These are phyloP conservation scores for Daldinia eschscholtzii DNA, from an alignment of 2,329 filamentous ascomycete species.

Conservation along the genomic window DNA sequence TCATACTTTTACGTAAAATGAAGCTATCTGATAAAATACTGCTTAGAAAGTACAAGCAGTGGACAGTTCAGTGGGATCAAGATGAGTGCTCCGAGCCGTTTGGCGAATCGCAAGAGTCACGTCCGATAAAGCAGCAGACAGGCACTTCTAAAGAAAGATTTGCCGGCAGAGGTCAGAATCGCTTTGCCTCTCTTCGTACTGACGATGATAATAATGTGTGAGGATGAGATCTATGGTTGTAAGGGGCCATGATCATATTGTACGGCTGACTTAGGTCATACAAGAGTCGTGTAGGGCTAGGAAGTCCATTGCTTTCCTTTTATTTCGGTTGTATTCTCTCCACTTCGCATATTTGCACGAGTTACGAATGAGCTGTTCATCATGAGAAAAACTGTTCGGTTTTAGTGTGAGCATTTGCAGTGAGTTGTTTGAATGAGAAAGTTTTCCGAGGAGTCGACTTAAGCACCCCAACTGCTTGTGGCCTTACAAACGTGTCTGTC, in stretches of 20 bases:
- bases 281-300: background rate
- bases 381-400: too few relatives aligned
- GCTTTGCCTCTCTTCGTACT: background rate
- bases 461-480: background rate
- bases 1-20: background rate
- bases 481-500: background rate
- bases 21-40: conserved; percentile 49
- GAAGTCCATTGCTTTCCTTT: background rate
- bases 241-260: background rate
- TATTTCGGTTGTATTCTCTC: background rate
- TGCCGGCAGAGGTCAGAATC: background rate
- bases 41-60: conserved; percentile 74
- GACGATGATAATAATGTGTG: background rate
- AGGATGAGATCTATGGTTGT: background rate
- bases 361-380: background rate
- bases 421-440: background rate
- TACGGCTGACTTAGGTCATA: background rate
- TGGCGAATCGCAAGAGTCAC: conserved; percentile 51
- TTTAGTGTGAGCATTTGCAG: background rate
- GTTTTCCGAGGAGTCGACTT: background rate
- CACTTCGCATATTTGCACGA: background rate
- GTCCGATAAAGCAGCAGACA: background rate
- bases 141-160: background rate
- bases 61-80: conserved; percentile 75
- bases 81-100: conserved; percentile 79